Conservation (phyloP, 2,329 filamentous ascomycete genomes). For the Trichoderma harzianum region DNA sequence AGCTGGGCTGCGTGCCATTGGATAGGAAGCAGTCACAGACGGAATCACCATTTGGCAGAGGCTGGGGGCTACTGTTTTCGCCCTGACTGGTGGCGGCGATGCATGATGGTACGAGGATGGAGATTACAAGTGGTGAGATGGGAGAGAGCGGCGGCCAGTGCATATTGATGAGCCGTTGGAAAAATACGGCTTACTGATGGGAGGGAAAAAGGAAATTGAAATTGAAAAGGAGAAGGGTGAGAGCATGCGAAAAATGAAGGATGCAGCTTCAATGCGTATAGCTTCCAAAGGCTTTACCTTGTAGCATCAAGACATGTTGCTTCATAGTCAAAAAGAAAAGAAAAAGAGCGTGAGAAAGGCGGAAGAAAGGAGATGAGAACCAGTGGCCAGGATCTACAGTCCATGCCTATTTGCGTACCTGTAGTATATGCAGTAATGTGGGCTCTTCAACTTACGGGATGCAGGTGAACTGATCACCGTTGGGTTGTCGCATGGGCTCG, state of each 20-base stretch:
- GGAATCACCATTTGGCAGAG: slow-evolving; percentile 26
- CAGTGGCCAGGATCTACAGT: background rate
- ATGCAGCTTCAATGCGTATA: background rate
- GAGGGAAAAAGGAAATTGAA: background rate
- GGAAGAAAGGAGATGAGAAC: background rate
- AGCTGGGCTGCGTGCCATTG: slow-evolving; percentile 42
- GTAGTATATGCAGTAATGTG: slow-evolving; percentile 3
- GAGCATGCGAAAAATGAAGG: background rate
- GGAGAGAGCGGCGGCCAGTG: background rate
- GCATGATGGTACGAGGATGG: slow-evolving; percentile 1
- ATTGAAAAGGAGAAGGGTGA: background rate
- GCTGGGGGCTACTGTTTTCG: slow-evolving; percentile 9
- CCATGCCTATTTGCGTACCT: background rate
- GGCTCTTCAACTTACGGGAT: background rate
- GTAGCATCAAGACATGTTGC: background rate
- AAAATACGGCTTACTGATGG: background rate
- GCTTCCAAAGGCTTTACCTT: background rate
- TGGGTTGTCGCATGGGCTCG: slow-evolving; percentile 8
- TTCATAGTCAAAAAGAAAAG: background rate
- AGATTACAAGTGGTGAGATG: background rate
- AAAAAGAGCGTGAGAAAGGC: background rate
- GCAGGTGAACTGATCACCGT: slow-evolving; percentile 9
- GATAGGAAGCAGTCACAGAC: slow-evolving; percentile 48
- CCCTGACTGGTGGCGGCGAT: background rate
- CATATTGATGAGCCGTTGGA: background rate